Conservation (phyloP, 257 asterid species). For the Leptodermis oblonga region DNA sequence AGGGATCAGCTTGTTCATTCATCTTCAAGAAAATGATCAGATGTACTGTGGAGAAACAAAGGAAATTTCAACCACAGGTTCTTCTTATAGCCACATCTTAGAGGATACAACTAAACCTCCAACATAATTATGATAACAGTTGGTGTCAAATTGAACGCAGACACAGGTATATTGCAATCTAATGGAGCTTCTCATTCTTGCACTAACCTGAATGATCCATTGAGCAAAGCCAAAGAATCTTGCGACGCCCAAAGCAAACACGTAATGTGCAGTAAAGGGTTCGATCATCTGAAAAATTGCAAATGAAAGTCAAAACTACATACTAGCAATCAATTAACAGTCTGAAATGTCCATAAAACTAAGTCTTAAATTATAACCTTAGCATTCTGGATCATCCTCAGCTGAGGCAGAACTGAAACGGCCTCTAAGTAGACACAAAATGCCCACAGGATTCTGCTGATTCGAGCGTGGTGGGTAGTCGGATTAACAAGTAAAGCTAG, state of each 20-base stretch:
- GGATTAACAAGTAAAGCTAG: slow-evolving; percentile 68
- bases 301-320: neutral
- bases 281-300: slow-evolving; percentile 60
- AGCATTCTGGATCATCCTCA: slow-evolving; percentile 83
- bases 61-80: neutral
- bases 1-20: neutral
- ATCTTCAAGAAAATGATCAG: neutral
- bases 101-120: neutral
- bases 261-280: slow-evolving; percentile 89
- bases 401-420: slow-evolving; percentile 80
- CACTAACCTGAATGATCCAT: slow-evolving; percentile 82
- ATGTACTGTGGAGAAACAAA: too few relatives aligned
- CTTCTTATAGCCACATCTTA: neutral
- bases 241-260: slow-evolving; percentile 83
- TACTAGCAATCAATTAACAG: neutral
- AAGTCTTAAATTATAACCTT: slow-evolving; percentile 38
- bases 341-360: neutral
- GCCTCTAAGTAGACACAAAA: slow-evolving; percentile 80
- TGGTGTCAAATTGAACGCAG: neutral
- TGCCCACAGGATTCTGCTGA: slow-evolving; percentile 69
- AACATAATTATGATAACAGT: neutral
- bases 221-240: slow-evolving; percentile 86
- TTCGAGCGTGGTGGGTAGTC: slow-evolving; percentile 31
- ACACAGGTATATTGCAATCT: neutral
- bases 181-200: slow-evolving; percentile 1